Conservation (phyloP, 2,329 filamentous ascomycete species). For the Penicillium sp. region DNA sequence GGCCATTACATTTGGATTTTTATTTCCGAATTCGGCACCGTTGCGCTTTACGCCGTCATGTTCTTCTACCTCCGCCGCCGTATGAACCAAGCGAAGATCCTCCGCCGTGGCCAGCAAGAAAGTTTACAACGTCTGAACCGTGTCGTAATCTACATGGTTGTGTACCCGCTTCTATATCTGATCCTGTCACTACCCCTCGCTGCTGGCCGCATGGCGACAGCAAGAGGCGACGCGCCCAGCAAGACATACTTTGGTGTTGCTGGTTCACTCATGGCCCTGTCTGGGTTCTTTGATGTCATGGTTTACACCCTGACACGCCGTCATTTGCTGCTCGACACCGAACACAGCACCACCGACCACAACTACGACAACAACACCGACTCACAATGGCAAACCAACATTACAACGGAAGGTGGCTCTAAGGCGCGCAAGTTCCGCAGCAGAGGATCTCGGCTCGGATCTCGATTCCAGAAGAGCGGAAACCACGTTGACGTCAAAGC, state of each 20-base stretch:
- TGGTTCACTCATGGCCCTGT: conserved; percentile 58
- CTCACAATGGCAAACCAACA: conserved; percentile 32
- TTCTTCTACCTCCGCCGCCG: conserved; percentile 51
- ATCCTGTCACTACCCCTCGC: conserved; percentile 65
- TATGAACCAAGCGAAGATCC: conserved; percentile 38
- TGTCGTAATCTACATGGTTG: conserved; percentile 48
- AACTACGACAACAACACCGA: conserved; percentile 33
- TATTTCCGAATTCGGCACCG: conserved; percentile 54
- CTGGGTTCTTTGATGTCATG: conserved; percentile 60
- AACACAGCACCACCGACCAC: conserved; percentile 33
- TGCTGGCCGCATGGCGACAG: conserved; percentile 44
- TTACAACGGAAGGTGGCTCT: conserved; percentile 17
- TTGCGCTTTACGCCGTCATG: conserved; percentile 52
- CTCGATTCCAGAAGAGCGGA: conserved; percentile 21
- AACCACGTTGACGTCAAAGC: conserved; percentile 22
- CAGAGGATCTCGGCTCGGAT: conserved; percentile 20
- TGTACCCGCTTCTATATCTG: conserved; percentile 56
- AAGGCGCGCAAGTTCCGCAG: conserved; percentile 17
- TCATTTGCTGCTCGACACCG: conserved; percentile 55
- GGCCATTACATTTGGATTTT: conserved; percentile 59
- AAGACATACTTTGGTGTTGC: conserved; percentile 52
- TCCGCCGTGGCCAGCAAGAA: conserved; percentile 35
- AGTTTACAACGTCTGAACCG: conserved; percentile 39
- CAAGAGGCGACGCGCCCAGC: conserved; percentile 34
- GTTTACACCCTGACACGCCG: conserved; percentile 60